A percentile compares a stretch with the other conserved stretches of the same genome.
Evolutionary conservation across 805 yeast species (phyloP).

Genomic region (Cyberlindnera samutprakarnensis): DNA sequence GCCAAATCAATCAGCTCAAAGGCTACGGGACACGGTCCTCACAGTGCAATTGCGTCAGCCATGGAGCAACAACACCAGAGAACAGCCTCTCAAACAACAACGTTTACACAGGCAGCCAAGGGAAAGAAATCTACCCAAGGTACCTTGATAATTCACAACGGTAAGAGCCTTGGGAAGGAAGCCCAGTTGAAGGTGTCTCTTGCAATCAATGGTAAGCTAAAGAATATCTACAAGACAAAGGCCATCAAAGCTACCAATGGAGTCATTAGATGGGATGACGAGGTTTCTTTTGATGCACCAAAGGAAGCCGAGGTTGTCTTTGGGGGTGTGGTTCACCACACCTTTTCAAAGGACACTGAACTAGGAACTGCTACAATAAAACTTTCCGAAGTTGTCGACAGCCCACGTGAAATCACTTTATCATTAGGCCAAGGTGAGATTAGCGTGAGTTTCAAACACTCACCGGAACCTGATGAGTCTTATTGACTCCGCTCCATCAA

Average conservation of each 20-base stretch:
- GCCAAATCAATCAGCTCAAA: conserved; percentile 4
- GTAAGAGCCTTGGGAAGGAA: conserved; percentile 32
- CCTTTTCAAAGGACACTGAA: conserved; percentile 62
- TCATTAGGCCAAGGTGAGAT: conserved; percentile 34
- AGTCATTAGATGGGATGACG: conserved; percentile 50
- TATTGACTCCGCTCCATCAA: too few relatives aligned
- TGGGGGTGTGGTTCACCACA: conserved; percentile 57
- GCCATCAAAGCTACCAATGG: conserved; percentile 43
- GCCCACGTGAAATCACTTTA: conserved; percentile 33
- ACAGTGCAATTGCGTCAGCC: conserved; percentile 6
- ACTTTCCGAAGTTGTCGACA: conserved; percentile 43
- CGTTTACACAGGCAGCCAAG: conserved; percentile 14
- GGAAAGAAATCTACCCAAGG: conserved; percentile 31
- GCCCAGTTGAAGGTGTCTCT: conserved; percentile 49
- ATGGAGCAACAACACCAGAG: conserved; percentile 12
- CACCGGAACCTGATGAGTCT: conserved; percentile 19
- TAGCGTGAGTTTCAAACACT: conserved; percentile 33
- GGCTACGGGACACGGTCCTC: neutral
- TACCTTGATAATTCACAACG: conserved; percentile 42
- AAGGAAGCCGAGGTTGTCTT: conserved; percentile 54
- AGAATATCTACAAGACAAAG: conserved; percentile 61
- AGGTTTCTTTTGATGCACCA: conserved; percentile 58
- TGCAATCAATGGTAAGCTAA: conserved; percentile 36
- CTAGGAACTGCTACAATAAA: conserved; percentile 51
- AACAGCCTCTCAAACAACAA: conserved; percentile 16